Evolutionary conservation across 2,329 filamentous ascomycete species (phyloP).

Genomic region (Aspergillus novofumigatus): DNA sequence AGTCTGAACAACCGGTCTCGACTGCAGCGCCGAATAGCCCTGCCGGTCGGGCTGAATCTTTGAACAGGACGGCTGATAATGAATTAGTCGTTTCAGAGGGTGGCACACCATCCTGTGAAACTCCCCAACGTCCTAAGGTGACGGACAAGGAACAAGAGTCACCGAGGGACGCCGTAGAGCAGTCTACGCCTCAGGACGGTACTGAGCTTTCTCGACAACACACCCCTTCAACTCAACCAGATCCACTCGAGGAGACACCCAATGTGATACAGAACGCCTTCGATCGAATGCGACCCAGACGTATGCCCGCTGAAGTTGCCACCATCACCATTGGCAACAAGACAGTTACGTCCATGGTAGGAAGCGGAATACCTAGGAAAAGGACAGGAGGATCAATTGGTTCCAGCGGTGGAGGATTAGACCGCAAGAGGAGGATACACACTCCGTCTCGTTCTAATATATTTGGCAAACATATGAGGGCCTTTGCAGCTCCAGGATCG

Average conservation of each 20-base stretch:
- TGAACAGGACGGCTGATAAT: not conserved
- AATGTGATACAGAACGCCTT: constrained; percentile 58
- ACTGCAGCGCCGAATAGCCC: not conserved
- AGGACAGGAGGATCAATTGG: constrained; percentile 26
- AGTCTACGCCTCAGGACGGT: not conserved
- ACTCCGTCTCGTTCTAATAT: constrained; percentile 35
- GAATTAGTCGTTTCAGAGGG: constrained; percentile 6
- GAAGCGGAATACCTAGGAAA: constrained; percentile 46
- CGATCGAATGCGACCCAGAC: constrained; percentile 61
- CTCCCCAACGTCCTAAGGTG: not conserved
- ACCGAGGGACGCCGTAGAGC: constrained; percentile 8
- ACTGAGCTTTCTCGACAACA: constrained; percentile 5
- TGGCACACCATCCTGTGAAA: not conserved
- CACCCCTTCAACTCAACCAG: constrained; percentile 9
- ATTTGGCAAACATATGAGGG: constrained; percentile 45
- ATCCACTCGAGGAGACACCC: constrained; percentile 27
- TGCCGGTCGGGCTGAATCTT: constrained; percentile 1
- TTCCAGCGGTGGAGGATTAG: constrained; percentile 16
- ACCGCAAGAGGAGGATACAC: constrained; percentile 39
- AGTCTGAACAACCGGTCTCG: constrained; percentile 2
- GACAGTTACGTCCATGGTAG: constrained; percentile 63
- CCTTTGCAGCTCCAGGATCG: constrained; percentile 55
- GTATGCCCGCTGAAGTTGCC: constrained; percentile 60
- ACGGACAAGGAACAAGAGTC: not conserved
- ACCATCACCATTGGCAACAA: constrained; percentile 71